Percentiles rank a stretch among this genome's conserved stretches.
Evolutionary conservation across 352 stramenopile genomes (phyloP).

Genomic region (Pythium insidiosum): DNA sequence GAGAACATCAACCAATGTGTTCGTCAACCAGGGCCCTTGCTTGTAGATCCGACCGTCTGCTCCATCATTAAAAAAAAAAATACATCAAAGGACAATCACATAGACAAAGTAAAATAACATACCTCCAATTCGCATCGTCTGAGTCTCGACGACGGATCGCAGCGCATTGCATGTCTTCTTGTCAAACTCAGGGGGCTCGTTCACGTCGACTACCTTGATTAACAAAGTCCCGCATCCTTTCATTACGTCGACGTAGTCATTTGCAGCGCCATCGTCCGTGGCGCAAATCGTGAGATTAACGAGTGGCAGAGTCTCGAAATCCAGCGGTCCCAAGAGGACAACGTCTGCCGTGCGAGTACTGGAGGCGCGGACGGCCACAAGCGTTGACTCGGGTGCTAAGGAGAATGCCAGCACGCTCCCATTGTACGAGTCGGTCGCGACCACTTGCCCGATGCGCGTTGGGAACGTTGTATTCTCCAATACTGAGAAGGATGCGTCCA

Average conservation of each 20-base stretch:
- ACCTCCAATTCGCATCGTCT: conserved; percentile 5
- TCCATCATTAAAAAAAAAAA: not conserved
- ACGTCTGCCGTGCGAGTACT: conserved; percentile 21
- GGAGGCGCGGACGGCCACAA: conserved; percentile 19
- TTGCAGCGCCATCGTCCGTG: conserved; percentile 36
- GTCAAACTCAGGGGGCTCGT: conserved; percentile 25
- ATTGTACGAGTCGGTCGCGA: conserved; percentile 20
- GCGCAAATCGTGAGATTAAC: conserved; percentile 32
- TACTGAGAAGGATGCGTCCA: conserved; percentile 5
- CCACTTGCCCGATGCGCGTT: conserved; percentile 23
- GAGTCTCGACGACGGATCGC: conserved; percentile 4
- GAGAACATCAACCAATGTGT: not conserved
- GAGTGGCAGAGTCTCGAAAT: conserved; percentile 25
- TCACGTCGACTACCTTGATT: conserved; percentile 27
- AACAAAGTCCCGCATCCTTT: conserved; percentile 29
- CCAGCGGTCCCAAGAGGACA: conserved; percentile 21
- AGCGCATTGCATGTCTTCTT: not conserved
- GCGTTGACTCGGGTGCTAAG: conserved; percentile 16
- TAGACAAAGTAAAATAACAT: not conserved
- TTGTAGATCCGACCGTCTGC: conserved; percentile 2
- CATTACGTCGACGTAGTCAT: conserved; percentile 37
- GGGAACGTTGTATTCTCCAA: conserved; percentile 14
- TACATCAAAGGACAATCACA: not conserved
- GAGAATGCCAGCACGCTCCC: conserved; percentile 36
- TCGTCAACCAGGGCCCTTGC: conserved; percentile 5